A percentile compares a stretch with the other conserved stretches of the same genome.
phyloP scores from a whole-genome alignment of 768 basidiomycete species.

The Suillus discolor region DNA sequence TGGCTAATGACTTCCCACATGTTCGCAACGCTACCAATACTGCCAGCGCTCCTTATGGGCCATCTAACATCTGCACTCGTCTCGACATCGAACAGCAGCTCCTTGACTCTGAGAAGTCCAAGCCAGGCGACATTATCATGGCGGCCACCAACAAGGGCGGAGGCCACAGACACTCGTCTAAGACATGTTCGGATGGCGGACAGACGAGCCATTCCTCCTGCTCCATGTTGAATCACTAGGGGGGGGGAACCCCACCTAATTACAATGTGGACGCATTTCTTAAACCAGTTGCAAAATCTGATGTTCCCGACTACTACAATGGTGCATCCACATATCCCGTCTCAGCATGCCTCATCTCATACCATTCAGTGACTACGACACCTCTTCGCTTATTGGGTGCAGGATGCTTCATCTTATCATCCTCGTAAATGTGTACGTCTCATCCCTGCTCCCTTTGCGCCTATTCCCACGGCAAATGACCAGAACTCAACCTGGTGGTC shows the following conservation, averaged over 20 bases:
- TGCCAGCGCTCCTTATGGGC: no score
- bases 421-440: slow-evolving; percentile 67
- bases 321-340: slow-evolving; percentile 48
- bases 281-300: slow-evolving; percentile 87
- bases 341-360: slow-evolving; percentile 11
- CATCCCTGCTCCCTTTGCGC: slow-evolving; percentile 20
- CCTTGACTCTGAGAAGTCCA: no score
- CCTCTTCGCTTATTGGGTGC: slow-evolving; percentile 31
- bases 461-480: slow-evolving; percentile 44
- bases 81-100: no score
- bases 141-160: no score
- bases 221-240: no score
- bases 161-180: no score
- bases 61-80: no score
- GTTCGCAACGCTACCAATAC: no score
- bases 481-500: slow-evolving; percentile 56
- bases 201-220: no score
- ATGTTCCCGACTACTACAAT: slow-evolving; percentile 93
- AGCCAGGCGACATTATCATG: no score
- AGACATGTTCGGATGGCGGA: no score
- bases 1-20: no score
- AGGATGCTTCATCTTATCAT: slow-evolving; percentile 39
- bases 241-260: slow-evolving; percentile 38
- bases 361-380: slow-evolving; percentile 64
- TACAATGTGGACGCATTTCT: slow-evolving; percentile 93